A percentile compares a stretch with the other conserved stretches of the same genome.
Conservation (phyloP, 192 early-diverging fungal genomes). For the Jimgerdemannia lactiflua region DNA sequence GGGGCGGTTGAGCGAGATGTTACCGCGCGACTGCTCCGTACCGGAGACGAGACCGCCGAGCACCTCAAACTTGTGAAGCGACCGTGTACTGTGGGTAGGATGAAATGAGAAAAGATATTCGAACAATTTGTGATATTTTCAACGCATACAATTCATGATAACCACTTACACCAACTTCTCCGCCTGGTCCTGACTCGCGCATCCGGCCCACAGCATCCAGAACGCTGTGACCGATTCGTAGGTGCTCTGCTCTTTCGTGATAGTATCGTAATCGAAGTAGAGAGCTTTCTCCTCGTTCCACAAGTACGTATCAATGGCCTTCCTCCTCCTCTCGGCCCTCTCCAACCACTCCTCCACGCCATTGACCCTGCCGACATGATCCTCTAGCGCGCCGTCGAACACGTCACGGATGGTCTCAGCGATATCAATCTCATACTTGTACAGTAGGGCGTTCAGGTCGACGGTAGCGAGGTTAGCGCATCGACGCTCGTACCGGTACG, state of each 20-base stretch:
- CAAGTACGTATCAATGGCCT: constrained; percentile 72
- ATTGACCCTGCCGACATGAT: constrained; percentile 37
- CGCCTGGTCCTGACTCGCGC: constrained; percentile 73
- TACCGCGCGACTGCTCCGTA: constrained; percentile 85
- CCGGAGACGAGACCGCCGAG: constrained; percentile 89
- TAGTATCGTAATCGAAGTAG: constrained; percentile 91
- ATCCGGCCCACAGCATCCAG: constrained; percentile 91
- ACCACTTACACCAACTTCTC: constrained; percentile 57
- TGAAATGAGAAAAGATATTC: not conserved
- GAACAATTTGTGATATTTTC: not conserved
- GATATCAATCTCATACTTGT: constrained; percentile 95
- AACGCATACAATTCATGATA: not conserved
- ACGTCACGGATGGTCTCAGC: constrained; percentile 62
- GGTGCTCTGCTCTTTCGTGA: constrained; percentile 50
- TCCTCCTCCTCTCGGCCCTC: constrained; percentile 59
- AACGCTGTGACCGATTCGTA: constrained; percentile 91
- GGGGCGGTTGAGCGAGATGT: constrained; percentile 77
- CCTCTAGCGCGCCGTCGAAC: constrained; percentile 54
- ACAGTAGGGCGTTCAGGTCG: constrained; percentile 89
- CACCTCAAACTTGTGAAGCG: constrained; percentile 80
- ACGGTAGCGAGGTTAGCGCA: constrained; percentile 92
- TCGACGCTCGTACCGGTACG: constrained; percentile 87
- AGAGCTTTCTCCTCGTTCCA: constrained; percentile 81
- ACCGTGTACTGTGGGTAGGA: constrained; percentile 19
- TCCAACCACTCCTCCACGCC: constrained; percentile 57